Evolutionary conservation across 331 rosid species (phyloP), one percentile per base, ranked within the genome.

Genomic region (Malus hybrid): DNA sequence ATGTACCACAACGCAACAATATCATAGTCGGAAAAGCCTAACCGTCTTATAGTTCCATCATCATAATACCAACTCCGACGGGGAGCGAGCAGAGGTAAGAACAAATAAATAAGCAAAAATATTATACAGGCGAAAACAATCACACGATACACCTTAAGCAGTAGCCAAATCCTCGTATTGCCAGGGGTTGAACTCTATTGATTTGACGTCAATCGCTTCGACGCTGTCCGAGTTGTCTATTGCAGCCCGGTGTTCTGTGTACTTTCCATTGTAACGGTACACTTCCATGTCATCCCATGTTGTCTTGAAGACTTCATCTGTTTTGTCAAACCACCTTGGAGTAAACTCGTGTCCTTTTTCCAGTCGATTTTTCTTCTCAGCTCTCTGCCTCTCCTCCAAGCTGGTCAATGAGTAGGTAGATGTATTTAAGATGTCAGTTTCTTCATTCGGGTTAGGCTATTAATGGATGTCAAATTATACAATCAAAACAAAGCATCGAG

Each of bases 281-380:
- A 91, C 77, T 83, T 91, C 89, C 87, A 89, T 75, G 66, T 89
- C 93, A 58, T 91, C 97, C 97, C 94, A 91, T 12, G 94, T 93
- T 71, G 97, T 89, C 56, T 86, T 0, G 32, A 84, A 66, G 65
- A 87, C 84, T 76, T 91, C 97, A 61, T 84, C 89, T 19, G 94
- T 91, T 74, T 84, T 66, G 68, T 91, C 94, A 81, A 89, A 91
- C 97, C 97, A 91, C 71, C 93, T 84, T 16, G 97, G 88, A 26
- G 57, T 39, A 60, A 86, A 89, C 66, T 79, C 73, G 13, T 86
- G 82, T 50, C 80, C 91, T 44, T 87, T 87, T 11, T 74, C 91
- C 77, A 86, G 92, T 48, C 92, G 75, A 20, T 60, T 84, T 84
- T 84, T 83, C 87, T 89, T 91, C 71, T 89, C 97, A 70, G 84